These are phyloP conservation scores for Mortierella polycephala DNA, from an alignment of 371 early-diverging fungal genomes.

Conservation along the genomic window DNA sequence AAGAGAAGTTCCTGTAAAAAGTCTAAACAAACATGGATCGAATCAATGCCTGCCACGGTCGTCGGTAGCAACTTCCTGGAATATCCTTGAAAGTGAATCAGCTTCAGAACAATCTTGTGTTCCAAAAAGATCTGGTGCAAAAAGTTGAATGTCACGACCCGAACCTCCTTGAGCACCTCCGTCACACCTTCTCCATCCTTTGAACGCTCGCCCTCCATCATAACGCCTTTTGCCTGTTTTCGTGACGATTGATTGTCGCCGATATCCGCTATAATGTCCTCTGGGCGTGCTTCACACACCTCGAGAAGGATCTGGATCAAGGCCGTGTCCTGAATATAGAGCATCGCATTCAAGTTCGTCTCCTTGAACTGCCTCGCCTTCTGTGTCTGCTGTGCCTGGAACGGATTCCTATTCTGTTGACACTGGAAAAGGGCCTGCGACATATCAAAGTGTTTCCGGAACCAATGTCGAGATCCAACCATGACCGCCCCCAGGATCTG, in stretches of 20 bases:
- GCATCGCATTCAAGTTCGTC: constrained; percentile 61
- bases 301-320: constrained; percentile 66
- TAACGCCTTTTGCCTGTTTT: no score
- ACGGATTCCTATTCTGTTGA: constrained; percentile 17
- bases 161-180: constrained; percentile 55
- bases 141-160: constrained; percentile 62
- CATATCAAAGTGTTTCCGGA: constrained; percentile 37
- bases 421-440: constrained; percentile 19
- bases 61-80: constrained; percentile 63
- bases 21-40: constrained; percentile 64
- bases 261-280: constrained; percentile 5
- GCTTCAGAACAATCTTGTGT: constrained; percentile 64
- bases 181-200: constrained; percentile 22
- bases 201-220: not conserved
- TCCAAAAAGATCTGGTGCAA: constrained; percentile 68
- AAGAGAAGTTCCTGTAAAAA: constrained; percentile 63
- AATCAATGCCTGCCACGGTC: constrained; percentile 65
- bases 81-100: constrained; percentile 73
- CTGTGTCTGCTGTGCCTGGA: constrained; percentile 13
- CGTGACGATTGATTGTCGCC: no score
- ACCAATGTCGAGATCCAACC: constrained; percentile 37
- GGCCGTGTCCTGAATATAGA: constrained; percentile 64
- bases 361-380: constrained; percentile 54
- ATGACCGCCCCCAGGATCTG: constrained; percentile 54
- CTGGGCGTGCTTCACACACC: constrained; percentile 44